Conservation (phyloP, 805 yeast species). For the Yarrowia sp. region DNA sequence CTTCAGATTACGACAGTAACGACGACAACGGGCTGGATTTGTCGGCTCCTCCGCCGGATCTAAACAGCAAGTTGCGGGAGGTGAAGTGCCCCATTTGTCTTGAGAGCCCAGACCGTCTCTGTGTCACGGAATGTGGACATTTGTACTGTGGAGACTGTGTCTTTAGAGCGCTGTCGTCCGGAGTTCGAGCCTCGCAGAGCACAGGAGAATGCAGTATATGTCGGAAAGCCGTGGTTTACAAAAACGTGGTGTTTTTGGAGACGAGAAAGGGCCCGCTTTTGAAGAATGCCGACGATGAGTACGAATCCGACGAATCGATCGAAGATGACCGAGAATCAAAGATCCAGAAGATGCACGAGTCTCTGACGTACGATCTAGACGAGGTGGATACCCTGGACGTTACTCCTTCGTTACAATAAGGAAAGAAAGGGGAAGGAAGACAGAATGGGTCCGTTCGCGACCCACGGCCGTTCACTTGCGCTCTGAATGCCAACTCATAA, state of each 20-base stretch:
- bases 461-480: too few species aligned
- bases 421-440: too few species aligned
- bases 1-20: slow-evolving; percentile 21
- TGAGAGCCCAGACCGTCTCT: slow-evolving; percentile 48
- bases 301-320: neutral
- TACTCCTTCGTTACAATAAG: neutral
- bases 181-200: slow-evolving; percentile 44
- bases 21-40: slow-evolving; percentile 11
- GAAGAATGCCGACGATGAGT: neutral
- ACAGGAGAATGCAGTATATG: slow-evolving; percentile 51
- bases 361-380: slow-evolving; percentile 12
- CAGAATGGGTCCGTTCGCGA: too few species aligned
- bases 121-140: slow-evolving; percentile 52
- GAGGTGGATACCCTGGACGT: slow-evolving; percentile 16
- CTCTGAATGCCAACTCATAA: too few species aligned
- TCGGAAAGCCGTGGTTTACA: slow-evolving; percentile 47
- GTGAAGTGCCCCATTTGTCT: slow-evolving; percentile 50
- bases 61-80: slow-evolving; percentile 34
- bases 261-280: slow-evolving; percentile 7
- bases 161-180: slow-evolving; percentile 47
- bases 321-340: slow-evolving; percentile 6
- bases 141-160: slow-evolving; percentile 51
- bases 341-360: slow-evolving; percentile 23
- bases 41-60: slow-evolving; percentile 25
- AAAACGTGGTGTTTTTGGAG: slow-evolving; percentile 46